Conservation (phyloP, 2,329 filamentous ascomycete species). For the Fusarium tricinctum region DNA sequence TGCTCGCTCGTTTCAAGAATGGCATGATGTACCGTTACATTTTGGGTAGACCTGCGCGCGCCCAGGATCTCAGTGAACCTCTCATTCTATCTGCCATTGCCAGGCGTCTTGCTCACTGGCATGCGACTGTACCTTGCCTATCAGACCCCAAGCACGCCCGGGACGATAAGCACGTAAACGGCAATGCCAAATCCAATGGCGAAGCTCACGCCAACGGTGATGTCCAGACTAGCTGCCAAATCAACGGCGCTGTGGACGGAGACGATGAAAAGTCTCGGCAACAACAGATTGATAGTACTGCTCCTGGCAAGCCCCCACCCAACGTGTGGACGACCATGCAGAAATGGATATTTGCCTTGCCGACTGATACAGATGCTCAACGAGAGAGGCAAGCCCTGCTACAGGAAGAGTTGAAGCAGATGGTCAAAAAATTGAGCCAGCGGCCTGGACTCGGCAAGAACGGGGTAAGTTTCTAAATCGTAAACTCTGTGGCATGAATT, state of each 20-base stretch:
- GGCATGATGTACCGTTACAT: conserved; percentile 96
- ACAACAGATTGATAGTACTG: conserved; percentile 64
- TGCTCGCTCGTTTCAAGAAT: conserved; percentile 94
- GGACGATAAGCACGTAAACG: conserved; percentile 50
- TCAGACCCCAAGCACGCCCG: conserved; percentile 50
- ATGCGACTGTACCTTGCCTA: conserved; percentile 77
- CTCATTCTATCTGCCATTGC: conserved; percentile 87
- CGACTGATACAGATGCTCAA: conserved; percentile 78
- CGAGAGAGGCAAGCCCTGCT: conserved; percentile 75
- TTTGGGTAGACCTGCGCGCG: conserved; percentile 81
- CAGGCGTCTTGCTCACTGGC: conserved; percentile 89
- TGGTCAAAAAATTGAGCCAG: conserved; percentile 80
- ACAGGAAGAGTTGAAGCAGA: conserved; percentile 79
- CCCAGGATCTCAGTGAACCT: conserved; percentile 82
- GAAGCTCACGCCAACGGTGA: conserved; percentile 52
- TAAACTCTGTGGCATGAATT: conserved; percentile 5
- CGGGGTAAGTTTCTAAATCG: conserved; percentile 68
- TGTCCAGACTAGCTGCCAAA: conserved; percentile 51
- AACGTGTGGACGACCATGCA: conserved; percentile 97
- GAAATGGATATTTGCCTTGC: conserved; percentile 92
- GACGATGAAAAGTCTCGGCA: conserved; percentile 52
- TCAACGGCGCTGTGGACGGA: conserved; percentile 47
- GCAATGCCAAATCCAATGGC: conserved; percentile 53
- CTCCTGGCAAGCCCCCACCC: conserved; percentile 78
- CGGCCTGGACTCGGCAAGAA: conserved; percentile 81